Evolutionary conservation across 2,329 filamentous ascomycete species (phyloP).

Genomic region (Annulohypoxylon truncatum): DNA sequence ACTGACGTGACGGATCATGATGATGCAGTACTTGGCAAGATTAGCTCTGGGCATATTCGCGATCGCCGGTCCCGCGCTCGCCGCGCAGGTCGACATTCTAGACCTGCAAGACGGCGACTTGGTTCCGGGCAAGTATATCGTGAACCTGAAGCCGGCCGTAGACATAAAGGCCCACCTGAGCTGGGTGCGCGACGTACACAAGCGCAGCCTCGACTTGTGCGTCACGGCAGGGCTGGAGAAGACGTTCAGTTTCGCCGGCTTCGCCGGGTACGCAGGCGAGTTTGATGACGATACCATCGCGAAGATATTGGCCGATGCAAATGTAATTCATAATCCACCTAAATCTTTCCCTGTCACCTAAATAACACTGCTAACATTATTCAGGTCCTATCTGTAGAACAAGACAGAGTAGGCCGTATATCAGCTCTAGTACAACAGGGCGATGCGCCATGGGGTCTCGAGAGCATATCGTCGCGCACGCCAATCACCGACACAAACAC

Average conservation of each 20-base stretch:
- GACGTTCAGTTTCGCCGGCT: slow-evolving; percentile 19
- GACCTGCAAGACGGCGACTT: slow-evolving; percentile 24
- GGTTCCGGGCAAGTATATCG: slow-evolving; percentile 31
- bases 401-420: slow-evolving; percentile 23
- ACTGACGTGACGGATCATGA: slow-evolving; percentile 18
- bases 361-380: background rate
- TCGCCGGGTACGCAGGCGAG: slow-evolving; percentile 33
- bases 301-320: slow-evolving; percentile 14
- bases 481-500: slow-evolving; percentile 41
- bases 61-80: slow-evolving; percentile 13
- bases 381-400: slow-evolving; percentile 29
- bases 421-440: slow-evolving; percentile 43
- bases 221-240: slow-evolving; percentile 23
- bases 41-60: slow-evolving; percentile 13
- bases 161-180: slow-evolving; percentile 18
- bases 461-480: slow-evolving; percentile 20
- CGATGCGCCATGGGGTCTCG: slow-evolving; percentile 45
- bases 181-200: slow-evolving; percentile 24
- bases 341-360: background rate
- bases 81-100: background rate
- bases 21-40: slow-evolving; percentile 15
- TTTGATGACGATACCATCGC: slow-evolving; percentile 31
- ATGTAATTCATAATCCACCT: slow-evolving; percentile 6
- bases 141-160: slow-evolving; percentile 31
- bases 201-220: slow-evolving; percentile 20